Base-by-base conservation (phyloP, 176 grass and related monocot genomes). In the Triticum urartu region DNA sequence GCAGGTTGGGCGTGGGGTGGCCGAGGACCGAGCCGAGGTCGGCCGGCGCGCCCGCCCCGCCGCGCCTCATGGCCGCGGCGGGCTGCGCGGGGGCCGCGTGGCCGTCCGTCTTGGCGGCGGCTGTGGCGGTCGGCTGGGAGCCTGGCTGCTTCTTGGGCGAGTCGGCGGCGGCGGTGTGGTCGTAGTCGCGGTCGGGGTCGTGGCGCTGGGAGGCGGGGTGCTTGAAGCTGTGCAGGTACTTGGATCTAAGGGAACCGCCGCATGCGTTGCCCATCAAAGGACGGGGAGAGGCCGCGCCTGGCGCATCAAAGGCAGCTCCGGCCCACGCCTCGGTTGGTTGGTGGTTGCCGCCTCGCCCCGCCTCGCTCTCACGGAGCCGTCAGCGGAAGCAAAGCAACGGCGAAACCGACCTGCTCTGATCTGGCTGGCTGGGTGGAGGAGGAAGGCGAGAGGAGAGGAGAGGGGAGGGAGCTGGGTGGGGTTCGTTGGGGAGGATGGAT, bases 201-300 rank as follows among this genome's bases (percentile, higher is more conserved):
- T 86, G 72, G 80, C 71, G 84, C 45, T 85, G 79, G 60, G 90
- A 92, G 2, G 90, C 70, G 30, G 91, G 47, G 64, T 90, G 75
- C 79, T 89, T 84, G 87, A 91, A 82, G 83, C 88, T 86, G 64
- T 64, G 80, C 30, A 86, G 81, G 87, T 89, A 83, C 87, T 86
- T 95, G 90, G 86, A 92, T 86, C 88, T 91, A 79, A 91, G 94
- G 79, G 85, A 83, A 12, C 97, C 88, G 58, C 90, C 86, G 92
- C 97, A 98, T 81, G 92, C 83, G 88, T 98, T 98, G 94, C 97
- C 97, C 97, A 96, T 98, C 90, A 98, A 98, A 95, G 86, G 91
- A 38, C 78, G 65, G 87, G 75, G 81, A 10, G 64, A 54, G 52
- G 25, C 83, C 81, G 87, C 84, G 40, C 90, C 78, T 67, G 81